These are phyloP conservation scores for Coniochaeta ligniaria DNA, from an alignment of 2,329 filamentous ascomycete species.

Conservation along the genomic window DNA sequence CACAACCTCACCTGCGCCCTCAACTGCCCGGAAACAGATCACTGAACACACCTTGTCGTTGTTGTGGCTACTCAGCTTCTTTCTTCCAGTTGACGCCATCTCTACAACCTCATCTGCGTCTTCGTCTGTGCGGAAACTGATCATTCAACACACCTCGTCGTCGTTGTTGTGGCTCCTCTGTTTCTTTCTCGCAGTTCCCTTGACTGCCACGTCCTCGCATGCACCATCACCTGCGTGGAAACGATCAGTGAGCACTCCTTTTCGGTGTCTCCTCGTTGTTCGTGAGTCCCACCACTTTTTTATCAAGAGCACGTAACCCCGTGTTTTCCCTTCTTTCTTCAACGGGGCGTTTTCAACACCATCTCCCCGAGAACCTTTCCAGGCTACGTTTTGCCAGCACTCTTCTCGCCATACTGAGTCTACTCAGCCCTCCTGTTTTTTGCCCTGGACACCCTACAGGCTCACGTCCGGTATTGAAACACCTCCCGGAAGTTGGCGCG, in stretches of 20 bases:
- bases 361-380: no score
- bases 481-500: neutral
- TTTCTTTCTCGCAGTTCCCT: neutral
- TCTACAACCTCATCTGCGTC: neutral
- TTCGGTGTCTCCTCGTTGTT: no score
- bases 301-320: neutral
- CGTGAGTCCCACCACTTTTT: no score
- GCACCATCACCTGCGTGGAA: no score
- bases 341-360: no score
- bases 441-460: neutral
- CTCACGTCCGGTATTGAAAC: neutral
- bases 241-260: neutral
- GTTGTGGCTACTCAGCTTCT: neutral
- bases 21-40: neutral
- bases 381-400: neutral
- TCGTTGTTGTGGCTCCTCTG: neutral
- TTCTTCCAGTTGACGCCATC: neutral
- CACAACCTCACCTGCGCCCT: neutral
- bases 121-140: no score
- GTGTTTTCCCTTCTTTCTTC: neutral
- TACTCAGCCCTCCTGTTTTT: neutral
- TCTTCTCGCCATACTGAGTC: neutral
- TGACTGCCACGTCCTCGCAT: neutral
- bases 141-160: neutral
- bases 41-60: neutral